Evolutionary conservation across 768 basidiomycete genomes (phyloP).

Genomic region (Steccherinum ochraceum): DNA sequence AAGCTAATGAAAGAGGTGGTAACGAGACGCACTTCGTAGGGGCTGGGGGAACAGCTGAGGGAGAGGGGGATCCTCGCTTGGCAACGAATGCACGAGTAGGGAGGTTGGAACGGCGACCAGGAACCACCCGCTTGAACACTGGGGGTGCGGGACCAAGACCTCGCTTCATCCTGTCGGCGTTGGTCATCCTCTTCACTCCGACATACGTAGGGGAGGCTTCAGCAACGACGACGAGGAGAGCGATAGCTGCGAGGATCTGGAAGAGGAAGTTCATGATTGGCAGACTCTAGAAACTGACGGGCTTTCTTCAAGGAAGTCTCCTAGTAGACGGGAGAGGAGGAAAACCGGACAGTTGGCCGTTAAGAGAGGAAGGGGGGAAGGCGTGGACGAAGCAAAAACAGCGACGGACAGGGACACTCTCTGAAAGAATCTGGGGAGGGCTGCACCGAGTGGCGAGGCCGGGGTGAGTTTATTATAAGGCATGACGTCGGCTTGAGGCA

Average conservation of each 20-base stretch:
- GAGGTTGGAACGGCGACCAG: neutral
- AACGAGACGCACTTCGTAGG: no score
- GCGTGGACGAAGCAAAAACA: neutral
- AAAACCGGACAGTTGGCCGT: no score
- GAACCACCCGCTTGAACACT: neutral
- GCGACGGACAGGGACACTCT: neutral
- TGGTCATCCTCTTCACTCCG: neutral
- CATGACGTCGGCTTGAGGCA: neutral
- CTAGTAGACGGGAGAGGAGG: neutral
- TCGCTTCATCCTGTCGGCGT: neutral
- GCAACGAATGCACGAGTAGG: neutral
- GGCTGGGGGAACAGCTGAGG: neutral
- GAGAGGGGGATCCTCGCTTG: neutral
- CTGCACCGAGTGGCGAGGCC: no score
- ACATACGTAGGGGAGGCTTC: neutral
- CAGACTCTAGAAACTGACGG: no score
- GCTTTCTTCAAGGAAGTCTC: neutral
- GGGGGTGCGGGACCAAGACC: neutral
- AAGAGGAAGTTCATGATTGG: neutral
- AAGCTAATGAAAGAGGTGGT: no score
- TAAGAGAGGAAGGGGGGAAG: neutral
- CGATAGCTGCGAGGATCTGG: neutral
- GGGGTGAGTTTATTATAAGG: neutral
- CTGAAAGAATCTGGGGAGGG: no score
- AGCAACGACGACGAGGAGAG: neutral